phyloP scores from a whole-genome alignment of 2,329 filamentous ascomycete species.

The Botrytis cinerea region DNA sequence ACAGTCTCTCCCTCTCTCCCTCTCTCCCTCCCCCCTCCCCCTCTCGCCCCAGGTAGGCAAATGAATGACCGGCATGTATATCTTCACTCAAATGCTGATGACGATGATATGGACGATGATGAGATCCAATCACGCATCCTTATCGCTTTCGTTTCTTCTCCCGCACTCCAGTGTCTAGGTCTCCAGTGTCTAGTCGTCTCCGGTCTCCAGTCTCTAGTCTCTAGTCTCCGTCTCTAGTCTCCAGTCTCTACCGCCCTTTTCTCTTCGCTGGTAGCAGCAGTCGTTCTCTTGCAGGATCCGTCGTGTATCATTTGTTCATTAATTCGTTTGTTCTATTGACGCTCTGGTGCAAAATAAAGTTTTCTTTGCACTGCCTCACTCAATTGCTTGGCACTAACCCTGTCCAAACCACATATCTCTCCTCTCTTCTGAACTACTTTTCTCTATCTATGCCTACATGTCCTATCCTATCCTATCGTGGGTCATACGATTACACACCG shows the following conservation, averaged over 20 bases:
- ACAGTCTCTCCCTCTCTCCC: background rate
- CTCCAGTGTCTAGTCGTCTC: background rate
- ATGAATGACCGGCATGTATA: background rate
- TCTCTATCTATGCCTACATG: background rate
- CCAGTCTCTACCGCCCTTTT: slow-evolving; percentile 6
- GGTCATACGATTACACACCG: background rate
- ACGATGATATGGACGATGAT: background rate
- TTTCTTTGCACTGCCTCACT: slow-evolving; percentile 26
- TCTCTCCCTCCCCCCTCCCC: too few species aligned
- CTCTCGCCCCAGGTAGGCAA: background rate
- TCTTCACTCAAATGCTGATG: background rate
- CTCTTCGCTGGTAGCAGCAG: background rate
- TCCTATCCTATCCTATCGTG: background rate
- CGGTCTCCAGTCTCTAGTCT: background rate
- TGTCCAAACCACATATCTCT: background rate
- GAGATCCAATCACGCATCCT: background rate
- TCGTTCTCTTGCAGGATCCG: background rate
- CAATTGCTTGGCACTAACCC: slow-evolving; percentile 11
- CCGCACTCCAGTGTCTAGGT: too few species aligned
- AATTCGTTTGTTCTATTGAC: slow-evolving; percentile 5
- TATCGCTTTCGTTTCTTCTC: too few species aligned
- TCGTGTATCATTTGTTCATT: background rate
- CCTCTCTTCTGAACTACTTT: background rate
- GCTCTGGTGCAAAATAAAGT: slow-evolving; percentile 15
- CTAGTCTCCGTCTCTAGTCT: background rate